phyloP scores from a whole-genome alignment of 768 basidiomycete species.

The Leucosporidium creatinivorum region DNA sequence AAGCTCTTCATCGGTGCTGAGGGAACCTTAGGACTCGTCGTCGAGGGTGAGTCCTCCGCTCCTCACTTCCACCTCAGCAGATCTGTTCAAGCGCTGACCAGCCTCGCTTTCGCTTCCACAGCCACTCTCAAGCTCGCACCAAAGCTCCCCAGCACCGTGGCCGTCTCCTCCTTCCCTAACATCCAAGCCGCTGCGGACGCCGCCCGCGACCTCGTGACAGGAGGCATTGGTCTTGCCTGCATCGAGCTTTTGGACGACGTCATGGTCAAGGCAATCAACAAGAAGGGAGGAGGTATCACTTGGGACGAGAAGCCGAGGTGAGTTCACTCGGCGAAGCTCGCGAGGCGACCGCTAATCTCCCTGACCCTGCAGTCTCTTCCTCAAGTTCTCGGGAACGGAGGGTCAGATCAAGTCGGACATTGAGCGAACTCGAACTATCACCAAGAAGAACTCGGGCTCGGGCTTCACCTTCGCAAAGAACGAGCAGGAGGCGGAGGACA shows the following conservation, averaged over 20 bases:
- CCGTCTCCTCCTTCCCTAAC: constrained; percentile 75
- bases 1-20: constrained; percentile 37
- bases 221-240: constrained; percentile 70
- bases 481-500: constrained; percentile 77
- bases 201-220: constrained; percentile 72
- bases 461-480: constrained; percentile 68
- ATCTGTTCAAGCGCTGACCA: background rate
- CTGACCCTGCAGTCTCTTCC: constrained; percentile 53
- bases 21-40: constrained; percentile 83
- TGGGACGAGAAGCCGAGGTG: constrained; percentile 43
- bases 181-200: constrained; percentile 72
- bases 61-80: background rate
- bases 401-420: constrained; percentile 53
- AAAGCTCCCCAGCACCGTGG: constrained; percentile 70
- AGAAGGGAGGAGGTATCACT: background rate
- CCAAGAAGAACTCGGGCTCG: constrained; percentile 55
- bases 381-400: constrained; percentile 82
- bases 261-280: constrained; percentile 31
- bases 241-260: constrained; percentile 74
- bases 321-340: background rate
- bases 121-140: constrained; percentile 81
- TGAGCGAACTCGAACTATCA: background rate
- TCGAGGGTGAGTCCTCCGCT: constrained; percentile 50
- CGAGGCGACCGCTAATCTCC: no score
- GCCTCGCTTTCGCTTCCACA: constrained; percentile 59